phyloP scores from a whole-genome alignment of 2,329 filamentous ascomycete genomes.

The Fusarium begoniae region DNA sequence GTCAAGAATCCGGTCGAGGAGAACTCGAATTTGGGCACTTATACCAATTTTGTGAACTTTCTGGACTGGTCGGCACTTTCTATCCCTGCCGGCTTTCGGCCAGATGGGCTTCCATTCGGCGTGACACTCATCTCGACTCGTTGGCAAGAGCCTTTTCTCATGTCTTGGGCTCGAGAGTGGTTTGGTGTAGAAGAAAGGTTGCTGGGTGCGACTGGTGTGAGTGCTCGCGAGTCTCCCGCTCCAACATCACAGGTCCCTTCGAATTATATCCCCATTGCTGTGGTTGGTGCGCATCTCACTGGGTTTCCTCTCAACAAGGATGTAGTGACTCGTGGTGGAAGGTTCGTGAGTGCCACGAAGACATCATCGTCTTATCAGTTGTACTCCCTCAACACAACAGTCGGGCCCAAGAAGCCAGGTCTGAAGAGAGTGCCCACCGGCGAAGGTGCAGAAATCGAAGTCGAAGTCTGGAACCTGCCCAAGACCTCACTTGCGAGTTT shows the following conservation, averaged over 20 bases:
- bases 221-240: neutral
- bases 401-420: slow-evolving; percentile 44
- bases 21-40: slow-evolving; percentile 64
- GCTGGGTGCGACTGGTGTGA: slow-evolving; percentile 44
- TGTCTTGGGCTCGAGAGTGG: slow-evolving; percentile 44
- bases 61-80: slow-evolving; percentile 64
- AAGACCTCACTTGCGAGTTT: slow-evolving; percentile 44
- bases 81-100: slow-evolving; percentile 58
- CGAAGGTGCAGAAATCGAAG: slow-evolving; percentile 43
- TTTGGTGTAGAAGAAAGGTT: slow-evolving; percentile 27
- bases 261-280: slow-evolving; percentile 39
- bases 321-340: slow-evolving; percentile 44
- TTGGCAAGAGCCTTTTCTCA: slow-evolving; percentile 48
- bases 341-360: slow-evolving; percentile 34
- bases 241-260: neutral
- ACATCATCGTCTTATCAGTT: slow-evolving; percentile 46
- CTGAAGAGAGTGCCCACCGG: slow-evolving; percentile 39
- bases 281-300: slow-evolving; percentile 49
- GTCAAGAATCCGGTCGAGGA: slow-evolving; percentile 60
- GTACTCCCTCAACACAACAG: slow-evolving; percentile 38
- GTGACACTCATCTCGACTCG: slow-evolving; percentile 49
- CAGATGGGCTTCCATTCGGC: slow-evolving; percentile 50
- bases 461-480: slow-evolving; percentile 51
- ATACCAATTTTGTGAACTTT: slow-evolving; percentile 70
- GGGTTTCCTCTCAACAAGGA: slow-evolving; percentile 49